Conservation (phyloP, 805 yeast species). For the Candida tallmaniae region DNA sequence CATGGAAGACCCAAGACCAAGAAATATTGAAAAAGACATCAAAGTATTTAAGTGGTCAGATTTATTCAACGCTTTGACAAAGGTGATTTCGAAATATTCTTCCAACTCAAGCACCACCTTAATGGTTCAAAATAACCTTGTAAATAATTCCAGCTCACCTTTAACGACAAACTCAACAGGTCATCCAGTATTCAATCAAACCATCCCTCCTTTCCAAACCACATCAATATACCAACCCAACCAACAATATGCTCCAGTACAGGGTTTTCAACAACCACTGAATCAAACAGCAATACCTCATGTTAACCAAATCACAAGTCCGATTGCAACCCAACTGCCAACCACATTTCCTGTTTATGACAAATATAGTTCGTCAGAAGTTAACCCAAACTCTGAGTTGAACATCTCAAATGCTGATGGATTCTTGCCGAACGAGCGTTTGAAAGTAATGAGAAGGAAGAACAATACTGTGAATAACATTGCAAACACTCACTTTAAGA, state of each 20-base stretch:
- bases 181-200: neutral
- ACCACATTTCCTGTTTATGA: neutral
- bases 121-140: slow-evolving; percentile 2
- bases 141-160: no score
- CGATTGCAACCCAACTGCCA: neutral
- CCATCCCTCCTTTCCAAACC: neutral
- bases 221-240: neutral
- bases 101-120: slow-evolving; percentile 8
- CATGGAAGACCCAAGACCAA: slow-evolving; percentile 59
- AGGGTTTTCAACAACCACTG: neutral
- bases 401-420: slow-evolving; percentile 5
- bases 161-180: neutral
- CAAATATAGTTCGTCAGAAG: slow-evolving; percentile 1
- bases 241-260: slow-evolving; percentile 3
- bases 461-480: slow-evolving; percentile 4
- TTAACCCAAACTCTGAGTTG: neutral
- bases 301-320: neutral
- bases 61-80: slow-evolving; percentile 48
- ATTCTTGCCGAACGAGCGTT: slow-evolving; percentile 22
- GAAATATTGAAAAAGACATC: slow-evolving; percentile 67
- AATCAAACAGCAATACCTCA: no score
- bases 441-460: slow-evolving; percentile 17
- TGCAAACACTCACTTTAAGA: slow-evolving; percentile 6
- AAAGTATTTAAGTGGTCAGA: slow-evolving; percentile 61
- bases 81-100: slow-evolving; percentile 56